These are phyloP conservation scores for Strobilomyces dryophilus DNA, from an alignment of 768 basidiomycete species.

Conservation along the genomic window DNA sequence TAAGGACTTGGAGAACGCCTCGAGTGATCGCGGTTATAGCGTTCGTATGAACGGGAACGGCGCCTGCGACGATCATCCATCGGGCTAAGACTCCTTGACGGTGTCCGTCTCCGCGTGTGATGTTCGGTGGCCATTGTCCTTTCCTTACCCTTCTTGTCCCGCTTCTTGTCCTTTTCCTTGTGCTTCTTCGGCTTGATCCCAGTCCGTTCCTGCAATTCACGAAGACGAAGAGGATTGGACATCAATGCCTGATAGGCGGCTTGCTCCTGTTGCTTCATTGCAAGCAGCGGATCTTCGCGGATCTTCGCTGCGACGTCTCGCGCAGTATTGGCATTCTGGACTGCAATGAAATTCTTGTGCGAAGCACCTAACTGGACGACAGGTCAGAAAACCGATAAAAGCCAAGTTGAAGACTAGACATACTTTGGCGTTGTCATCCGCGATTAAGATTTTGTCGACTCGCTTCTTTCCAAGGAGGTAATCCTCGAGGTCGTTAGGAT, in stretches of 20 bases:
- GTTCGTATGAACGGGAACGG: conserved; percentile 32
- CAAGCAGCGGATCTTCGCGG: conserved; percentile 94
- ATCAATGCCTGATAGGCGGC: conserved; percentile 83
- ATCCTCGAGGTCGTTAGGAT: conserved; percentile 90
- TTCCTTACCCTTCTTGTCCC: conserved; percentile 38
- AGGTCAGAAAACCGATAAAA: conserved; percentile 4
- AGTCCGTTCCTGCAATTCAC: conserved; percentile 74
- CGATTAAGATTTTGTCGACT: conserved; percentile 92
- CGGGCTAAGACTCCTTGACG: conserved; percentile 33
- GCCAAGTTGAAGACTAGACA: conserved; percentile 9
- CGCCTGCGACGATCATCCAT: conserved; percentile 20
- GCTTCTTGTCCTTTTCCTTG: conserved; percentile 55
- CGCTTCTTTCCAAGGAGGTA: conserved; percentile 97
- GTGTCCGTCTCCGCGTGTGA: conserved; percentile 26
- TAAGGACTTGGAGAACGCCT: conserved; percentile 44
- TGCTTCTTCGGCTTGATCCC: conserved; percentile 81
- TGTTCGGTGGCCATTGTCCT: conserved; percentile 27
- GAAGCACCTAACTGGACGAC: conserved; percentile 66
- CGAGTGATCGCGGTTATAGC: conserved; percentile 23
- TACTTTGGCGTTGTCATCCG: conserved; percentile 88
- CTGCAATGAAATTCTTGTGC: conserved; percentile 90
- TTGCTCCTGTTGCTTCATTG: conserved; percentile 97
- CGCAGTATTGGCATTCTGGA: conserved; percentile 87
- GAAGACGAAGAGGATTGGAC: conserved; percentile 80
- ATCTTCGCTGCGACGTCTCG: conserved; percentile 92